Conservation (phyloP, 345 rosid species). For the Sisymbrium altissimum region DNA sequence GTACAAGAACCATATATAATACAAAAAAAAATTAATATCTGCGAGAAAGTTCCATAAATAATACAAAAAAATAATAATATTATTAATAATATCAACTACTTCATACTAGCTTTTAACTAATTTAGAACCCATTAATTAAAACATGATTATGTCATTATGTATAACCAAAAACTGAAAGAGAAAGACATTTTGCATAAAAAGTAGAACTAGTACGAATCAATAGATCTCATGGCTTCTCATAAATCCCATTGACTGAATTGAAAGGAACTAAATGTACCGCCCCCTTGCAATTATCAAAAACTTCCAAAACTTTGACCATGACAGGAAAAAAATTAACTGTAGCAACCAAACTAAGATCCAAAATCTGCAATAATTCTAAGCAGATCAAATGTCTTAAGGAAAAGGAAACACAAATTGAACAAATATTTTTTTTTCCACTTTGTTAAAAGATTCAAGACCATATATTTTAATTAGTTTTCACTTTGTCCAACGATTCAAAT, state of each 20-base stretch:
- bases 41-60: not conserved
- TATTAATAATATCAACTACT: not conserved
- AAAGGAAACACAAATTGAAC: not conserved
- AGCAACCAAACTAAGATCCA: too few species aligned
- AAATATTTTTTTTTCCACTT: too few species aligned
- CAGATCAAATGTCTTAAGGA: not conserved
- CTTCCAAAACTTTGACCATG: not conserved
- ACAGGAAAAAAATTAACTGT: too few species aligned
- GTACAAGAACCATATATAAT: not conserved
- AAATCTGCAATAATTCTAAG: not conserved
- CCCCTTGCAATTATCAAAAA: slow-evolving; percentile 2
- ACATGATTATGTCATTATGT: not conserved
- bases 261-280: not conserved
- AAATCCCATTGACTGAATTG: not conserved
- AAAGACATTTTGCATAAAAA: not conserved
- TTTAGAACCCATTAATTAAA: not conserved
- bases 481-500: not conserved
- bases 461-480: not conserved
- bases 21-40: too few species aligned
- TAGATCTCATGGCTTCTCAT: not conserved
- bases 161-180: not conserved
- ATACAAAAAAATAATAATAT: not conserved
- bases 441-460: not conserved
- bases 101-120: not conserved
- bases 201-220: not conserved